phyloP scores from a whole-genome alignment of 1,139 yeast genomes.

The Zygosaccharomyces sapae region DNA sequence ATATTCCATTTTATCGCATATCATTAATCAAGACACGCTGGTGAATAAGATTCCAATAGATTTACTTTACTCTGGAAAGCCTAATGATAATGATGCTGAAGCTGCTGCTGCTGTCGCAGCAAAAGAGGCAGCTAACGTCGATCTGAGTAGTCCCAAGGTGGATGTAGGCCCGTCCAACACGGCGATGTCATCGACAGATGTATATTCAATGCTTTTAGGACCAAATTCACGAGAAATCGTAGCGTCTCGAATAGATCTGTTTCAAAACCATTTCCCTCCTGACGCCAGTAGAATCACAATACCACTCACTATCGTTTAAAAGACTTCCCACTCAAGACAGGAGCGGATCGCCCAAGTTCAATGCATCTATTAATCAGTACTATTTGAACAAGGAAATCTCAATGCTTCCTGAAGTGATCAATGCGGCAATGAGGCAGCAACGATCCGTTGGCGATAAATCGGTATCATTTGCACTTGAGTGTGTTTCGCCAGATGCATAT shows the following conservation, averaged over 20 bases:
- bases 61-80: slow-evolving; percentile 21
- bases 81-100: background rate
- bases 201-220: slow-evolving; percentile 30
- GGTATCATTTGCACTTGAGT: slow-evolving; percentile 30
- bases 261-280: slow-evolving; percentile 31
- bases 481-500: slow-evolving; percentile 22
- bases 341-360: slow-evolving; percentile 15
- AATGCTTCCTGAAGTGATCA: slow-evolving; percentile 30
- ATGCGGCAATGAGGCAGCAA: background rate
- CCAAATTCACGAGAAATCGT: slow-evolving; percentile 26
- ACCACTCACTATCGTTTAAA: slow-evolving; percentile 23
- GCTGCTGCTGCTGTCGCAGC: slow-evolving; percentile 1
- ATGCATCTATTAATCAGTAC: slow-evolving; percentile 28
- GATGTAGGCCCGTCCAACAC: slow-evolving; percentile 17
- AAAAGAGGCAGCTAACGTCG: background rate
- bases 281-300: slow-evolving; percentile 23
- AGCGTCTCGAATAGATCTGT: slow-evolving; percentile 24
- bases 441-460: slow-evolving; percentile 5
- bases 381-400: slow-evolving; percentile 25
- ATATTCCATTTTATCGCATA: slow-evolving; percentile 70
- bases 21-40: slow-evolving; percentile 50
- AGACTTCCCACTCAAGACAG: slow-evolving; percentile 21
- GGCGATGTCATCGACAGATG: slow-evolving; percentile 24
- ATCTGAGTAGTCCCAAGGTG: background rate
- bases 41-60: slow-evolving; percentile 28